Percentiles rank a stretch among this genome's conserved stretches.
Conservation (phyloP, 192 early-diverging fungal species). For the Backusella morwellensis region DNA sequence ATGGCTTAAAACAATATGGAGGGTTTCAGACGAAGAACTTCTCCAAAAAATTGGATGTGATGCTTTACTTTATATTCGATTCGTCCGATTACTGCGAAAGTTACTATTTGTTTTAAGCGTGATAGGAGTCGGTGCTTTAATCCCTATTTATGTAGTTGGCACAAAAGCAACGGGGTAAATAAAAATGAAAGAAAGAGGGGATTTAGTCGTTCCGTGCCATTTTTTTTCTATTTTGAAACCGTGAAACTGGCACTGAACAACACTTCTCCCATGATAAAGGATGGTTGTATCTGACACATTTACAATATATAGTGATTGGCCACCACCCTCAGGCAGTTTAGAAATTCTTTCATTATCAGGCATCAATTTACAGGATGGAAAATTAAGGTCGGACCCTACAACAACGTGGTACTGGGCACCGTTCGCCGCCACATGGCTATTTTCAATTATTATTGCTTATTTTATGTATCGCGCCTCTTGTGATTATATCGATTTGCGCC, state of each 20-base stretch:
- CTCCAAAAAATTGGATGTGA: conserved; percentile 67
- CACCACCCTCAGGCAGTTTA: conserved; percentile 28
- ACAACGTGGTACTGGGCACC: conserved; percentile 65
- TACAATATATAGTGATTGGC: conserved; percentile 31
- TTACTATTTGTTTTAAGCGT: conserved; percentile 54
- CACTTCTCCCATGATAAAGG: background rate
- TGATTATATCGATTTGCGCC: conserved; percentile 49
- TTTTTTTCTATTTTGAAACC: background rate
- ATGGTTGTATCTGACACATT: background rate
- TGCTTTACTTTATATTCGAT: conserved; percentile 68
- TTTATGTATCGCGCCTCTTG: conserved; percentile 57
- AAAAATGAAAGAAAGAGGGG: background rate
- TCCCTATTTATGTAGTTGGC: conserved; percentile 61
- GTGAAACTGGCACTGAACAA: background rate
- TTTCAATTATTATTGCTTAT: conserved; percentile 53
- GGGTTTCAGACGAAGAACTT: conserved; percentile 53
- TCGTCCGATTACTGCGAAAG: conserved; percentile 56
- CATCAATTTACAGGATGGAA: conserved; percentile 31
- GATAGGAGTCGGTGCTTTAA: conserved; percentile 59
- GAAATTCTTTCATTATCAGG: conserved; percentile 36
- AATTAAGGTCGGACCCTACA: conserved; percentile 26
- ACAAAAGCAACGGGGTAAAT: conserved; percentile 34
- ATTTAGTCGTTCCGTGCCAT: background rate
- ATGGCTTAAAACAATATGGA: conserved; percentile 63
- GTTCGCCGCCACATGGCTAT: conserved; percentile 59